Conservation (phyloP, 164 flowering plant genomes). For the Nelumbo lutea region DNA sequence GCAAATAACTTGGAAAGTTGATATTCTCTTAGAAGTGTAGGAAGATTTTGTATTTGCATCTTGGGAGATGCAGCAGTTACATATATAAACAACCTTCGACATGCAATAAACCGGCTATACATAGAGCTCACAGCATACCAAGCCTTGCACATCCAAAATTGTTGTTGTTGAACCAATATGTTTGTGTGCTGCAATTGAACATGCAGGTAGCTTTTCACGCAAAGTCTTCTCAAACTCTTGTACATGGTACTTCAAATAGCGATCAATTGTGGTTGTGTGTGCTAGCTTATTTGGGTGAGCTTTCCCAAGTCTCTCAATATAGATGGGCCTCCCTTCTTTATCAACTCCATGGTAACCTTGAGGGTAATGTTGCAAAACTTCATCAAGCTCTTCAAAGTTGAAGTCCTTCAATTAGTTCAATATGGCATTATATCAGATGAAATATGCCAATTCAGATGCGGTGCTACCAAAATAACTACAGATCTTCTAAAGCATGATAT, state of each 20-base stretch:
- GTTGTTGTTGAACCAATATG: constrained; percentile 79
- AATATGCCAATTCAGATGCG: neutral
- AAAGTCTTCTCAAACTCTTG: constrained; percentile 90
- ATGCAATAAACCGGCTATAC: neutral
- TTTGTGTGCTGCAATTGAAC: constrained; percentile 85
- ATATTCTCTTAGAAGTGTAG: neutral
- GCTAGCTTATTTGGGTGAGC: constrained; percentile 80
- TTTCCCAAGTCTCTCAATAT: constrained; percentile 92
- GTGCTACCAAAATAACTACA: neutral
- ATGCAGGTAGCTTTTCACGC: constrained; percentile 81
- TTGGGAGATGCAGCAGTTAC: neutral
- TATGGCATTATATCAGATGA: neutral
- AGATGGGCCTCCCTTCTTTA: constrained; percentile 89
- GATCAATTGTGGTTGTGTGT: constrained; percentile 69
- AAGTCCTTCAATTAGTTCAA: constrained; percentile 46
- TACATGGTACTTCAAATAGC: constrained; percentile 83
- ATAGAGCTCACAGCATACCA: constrained; percentile 46
- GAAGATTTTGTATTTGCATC: neutral
- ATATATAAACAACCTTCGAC: neutral
- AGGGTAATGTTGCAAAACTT: constrained; percentile 80
- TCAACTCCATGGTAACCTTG: constrained; percentile 99
- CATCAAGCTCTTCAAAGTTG: constrained; percentile 76
- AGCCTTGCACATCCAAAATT: constrained; percentile 88
- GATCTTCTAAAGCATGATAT: neutral
- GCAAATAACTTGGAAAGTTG: neutral